A percentile compares a stretch with the other conserved stretches of the same genome.
Evolutionary conservation across 495 filamentous ascomycete species (phyloP).

Genomic region (Aspergillus carlsbadensis): DNA sequence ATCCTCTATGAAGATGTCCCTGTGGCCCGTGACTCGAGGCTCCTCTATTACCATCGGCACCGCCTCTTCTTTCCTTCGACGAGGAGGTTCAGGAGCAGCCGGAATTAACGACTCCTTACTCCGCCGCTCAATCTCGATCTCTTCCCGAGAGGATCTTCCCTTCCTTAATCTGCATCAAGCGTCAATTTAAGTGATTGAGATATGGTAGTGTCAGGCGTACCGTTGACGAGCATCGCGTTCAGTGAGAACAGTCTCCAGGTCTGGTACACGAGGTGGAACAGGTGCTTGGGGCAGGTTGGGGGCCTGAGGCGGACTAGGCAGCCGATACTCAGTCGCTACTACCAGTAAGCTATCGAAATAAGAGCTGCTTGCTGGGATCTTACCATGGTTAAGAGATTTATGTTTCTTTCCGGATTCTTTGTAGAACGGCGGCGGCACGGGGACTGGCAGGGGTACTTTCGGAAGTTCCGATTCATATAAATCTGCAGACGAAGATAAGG

Average conservation of each 20-base stretch:
- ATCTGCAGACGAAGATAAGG: constrained; percentile 10
- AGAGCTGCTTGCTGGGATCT: background rate
- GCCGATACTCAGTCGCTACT: background rate
- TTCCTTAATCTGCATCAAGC: background rate
- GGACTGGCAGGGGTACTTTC: constrained; percentile 8
- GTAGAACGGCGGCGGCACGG: constrained; percentile 1
- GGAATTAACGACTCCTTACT: background rate
- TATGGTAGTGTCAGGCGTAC: background rate
- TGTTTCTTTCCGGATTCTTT: constrained; percentile 3
- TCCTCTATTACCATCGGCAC: constrained; percentile 4
- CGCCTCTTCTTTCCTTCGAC: constrained; percentile 15
- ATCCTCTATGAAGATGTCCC: constrained; percentile 9
- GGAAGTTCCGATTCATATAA: constrained; percentile 11
- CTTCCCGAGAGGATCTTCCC: constrained; percentile 7
- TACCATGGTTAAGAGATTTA: constrained; percentile 5
- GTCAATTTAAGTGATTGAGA: constrained; percentile 1
- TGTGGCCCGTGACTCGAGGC: constrained; percentile 10
- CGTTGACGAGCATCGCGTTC: constrained; percentile 13
- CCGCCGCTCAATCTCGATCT: constrained; percentile 12
- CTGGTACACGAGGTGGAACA: constrained; percentile 18
- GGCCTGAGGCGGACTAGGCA: background rate
- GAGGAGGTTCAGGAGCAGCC: constrained; percentile 7
- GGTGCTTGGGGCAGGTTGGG: background rate
- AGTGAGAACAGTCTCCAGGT: constrained; percentile 15
- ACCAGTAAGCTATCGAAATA: background rate